Conservation (phyloP, 345 rosid species). For the Eucalyptus cloeziana region DNA sequence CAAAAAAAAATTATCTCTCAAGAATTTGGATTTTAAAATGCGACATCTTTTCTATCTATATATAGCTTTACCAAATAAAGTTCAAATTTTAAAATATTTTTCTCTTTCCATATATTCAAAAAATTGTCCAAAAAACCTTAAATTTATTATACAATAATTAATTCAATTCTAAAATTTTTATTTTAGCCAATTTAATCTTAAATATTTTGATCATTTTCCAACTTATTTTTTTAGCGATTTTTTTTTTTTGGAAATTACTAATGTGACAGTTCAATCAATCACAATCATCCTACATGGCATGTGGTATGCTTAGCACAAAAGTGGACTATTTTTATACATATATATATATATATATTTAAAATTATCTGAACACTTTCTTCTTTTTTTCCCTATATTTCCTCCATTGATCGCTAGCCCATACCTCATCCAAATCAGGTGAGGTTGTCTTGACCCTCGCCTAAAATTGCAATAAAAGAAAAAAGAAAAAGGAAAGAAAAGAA, state of each 20-base stretch:
- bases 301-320: accelerated
- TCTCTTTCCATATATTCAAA: not conserved
- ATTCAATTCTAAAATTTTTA: not conserved
- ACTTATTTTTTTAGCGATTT: accelerated
- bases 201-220: not conserved
- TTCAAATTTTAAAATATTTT: not conserved
- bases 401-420: accelerated
- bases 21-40: not conserved
- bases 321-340: not conserved
- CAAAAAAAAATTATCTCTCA: not conserved
- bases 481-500: not conserved
- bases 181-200: not conserved
- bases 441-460: not conserved
- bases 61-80: not conserved
- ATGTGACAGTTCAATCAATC: not conserved
- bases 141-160: not conserved
- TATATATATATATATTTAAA: not conserved
- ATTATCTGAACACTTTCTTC: not conserved
- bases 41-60: not conserved
- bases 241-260: not conserved
- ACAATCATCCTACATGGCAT: accelerated
- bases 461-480: not conserved
- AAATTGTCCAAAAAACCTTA: not conserved
- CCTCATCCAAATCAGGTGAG: not conserved
- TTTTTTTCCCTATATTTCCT: not conserved